Conservation (phyloP, 2,329 filamentous ascomycete genomes). For the Tolypocladium ophioglossoides region DNA sequence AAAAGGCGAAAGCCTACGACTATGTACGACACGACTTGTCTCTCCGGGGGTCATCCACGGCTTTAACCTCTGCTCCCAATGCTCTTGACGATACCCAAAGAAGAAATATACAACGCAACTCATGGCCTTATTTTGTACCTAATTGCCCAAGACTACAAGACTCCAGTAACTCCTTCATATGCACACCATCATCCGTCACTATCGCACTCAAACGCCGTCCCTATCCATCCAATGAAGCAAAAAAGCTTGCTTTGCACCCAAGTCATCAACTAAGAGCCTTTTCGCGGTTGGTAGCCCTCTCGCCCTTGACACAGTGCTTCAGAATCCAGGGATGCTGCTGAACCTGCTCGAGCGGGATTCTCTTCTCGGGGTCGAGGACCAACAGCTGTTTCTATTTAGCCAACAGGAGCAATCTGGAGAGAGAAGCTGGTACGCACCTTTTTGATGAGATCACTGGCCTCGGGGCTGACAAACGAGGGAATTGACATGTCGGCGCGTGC, state of each 20-base stretch:
- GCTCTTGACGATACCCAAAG: slow-evolving; percentile 6
- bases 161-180: slow-evolving; percentile 18
- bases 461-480: slow-evolving; percentile 78
- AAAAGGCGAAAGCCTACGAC: slow-evolving; percentile 7
- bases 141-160: neutral
- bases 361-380: slow-evolving; percentile 86
- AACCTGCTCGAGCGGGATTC: slow-evolving; percentile 81
- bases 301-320: slow-evolving; percentile 76
- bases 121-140: neutral
- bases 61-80: neutral
- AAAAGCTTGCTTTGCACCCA: neutral
- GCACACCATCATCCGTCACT: slow-evolving; percentile 13
- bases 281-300: slow-evolving; percentile 40
- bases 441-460: slow-evolving; percentile 88
- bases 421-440: slow-evolving; percentile 44
- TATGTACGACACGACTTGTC: neutral
- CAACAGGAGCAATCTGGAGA: neutral
- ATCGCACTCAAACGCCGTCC: slow-evolving; percentile 5
- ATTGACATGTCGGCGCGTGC: slow-evolving; percentile 84
- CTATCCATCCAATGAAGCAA: neutral
- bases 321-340: slow-evolving; percentile 91
- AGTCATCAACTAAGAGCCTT: slow-evolving; percentile 15
- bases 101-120: neutral
- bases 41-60: neutral
- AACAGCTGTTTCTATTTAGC: slow-evolving; percentile 50